Percentiles rank a stretch among this genome's conserved stretches.
phyloP scores from a whole-genome alignment of 768 basidiomycete genomes.

The Xanthoconium purpureum region DNA sequence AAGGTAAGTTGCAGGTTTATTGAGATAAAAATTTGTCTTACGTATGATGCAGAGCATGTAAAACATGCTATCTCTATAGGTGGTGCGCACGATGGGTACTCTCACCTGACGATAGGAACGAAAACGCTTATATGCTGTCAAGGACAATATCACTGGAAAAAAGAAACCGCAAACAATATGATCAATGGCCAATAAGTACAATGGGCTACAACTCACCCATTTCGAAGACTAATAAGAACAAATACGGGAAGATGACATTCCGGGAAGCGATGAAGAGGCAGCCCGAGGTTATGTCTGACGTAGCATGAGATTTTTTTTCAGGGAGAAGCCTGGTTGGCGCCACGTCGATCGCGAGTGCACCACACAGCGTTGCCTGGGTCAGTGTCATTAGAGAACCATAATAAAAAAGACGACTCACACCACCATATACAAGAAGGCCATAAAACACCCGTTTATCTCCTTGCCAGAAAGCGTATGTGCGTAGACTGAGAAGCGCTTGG shows the following conservation, averaged over 20 bases:
- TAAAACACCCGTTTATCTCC: constrained; percentile 8
- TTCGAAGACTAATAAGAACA: constrained; percentile 12
- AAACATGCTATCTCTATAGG: constrained; percentile 18
- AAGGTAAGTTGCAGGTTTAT: background rate
- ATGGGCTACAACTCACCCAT: background rate
- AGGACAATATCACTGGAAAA: constrained; percentile 5
- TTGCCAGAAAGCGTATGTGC: constrained; percentile 23
- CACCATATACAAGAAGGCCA: constrained; percentile 10
- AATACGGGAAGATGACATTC: constrained; percentile 5
- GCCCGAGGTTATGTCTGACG: background rate
- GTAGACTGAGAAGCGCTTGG: constrained; percentile 15
- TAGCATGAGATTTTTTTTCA: background rate
- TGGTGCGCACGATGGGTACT: background rate
- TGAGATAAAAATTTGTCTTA: background rate
- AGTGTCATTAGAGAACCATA: no score
- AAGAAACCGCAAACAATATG: background rate
- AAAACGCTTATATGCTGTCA: constrained; percentile 6
- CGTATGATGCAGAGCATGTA: constrained; percentile 19
- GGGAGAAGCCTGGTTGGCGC: background rate
- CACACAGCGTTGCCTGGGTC: background rate
- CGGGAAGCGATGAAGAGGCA: background rate
- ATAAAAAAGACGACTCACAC: constrained; percentile 1
- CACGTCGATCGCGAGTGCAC: constrained; percentile 1
- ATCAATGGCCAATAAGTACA: background rate
- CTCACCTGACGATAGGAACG: constrained; percentile 1